phyloP scores from a whole-genome alignment of 1,284 basidiomycete genomes.

The Sporisorium sorghi region DNA sequence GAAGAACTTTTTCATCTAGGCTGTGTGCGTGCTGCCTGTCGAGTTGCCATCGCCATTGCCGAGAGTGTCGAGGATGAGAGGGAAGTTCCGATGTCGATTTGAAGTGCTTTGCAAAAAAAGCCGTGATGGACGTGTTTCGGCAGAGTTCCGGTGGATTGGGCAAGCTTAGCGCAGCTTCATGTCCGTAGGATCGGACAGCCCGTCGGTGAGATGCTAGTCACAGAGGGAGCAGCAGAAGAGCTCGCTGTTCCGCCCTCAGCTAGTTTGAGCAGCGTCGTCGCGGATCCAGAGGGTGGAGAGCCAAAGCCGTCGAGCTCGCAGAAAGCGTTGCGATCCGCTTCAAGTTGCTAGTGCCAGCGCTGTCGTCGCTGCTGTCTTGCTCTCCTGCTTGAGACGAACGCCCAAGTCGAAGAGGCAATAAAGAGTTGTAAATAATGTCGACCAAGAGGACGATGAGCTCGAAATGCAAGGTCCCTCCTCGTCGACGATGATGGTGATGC shows the following conservation, averaged over 20 bases:
- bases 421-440: too few species aligned
- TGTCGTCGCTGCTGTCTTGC: conserved; percentile 2
- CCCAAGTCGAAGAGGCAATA: neutral
- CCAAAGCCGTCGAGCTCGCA: neutral
- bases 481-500: neutral
- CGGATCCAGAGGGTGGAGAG: too few species aligned
- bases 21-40: neutral
- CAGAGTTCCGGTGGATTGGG: neutral
- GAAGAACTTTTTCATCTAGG: conserved; percentile 50
- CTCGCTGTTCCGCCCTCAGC: neutral
- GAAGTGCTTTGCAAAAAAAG: neutral
- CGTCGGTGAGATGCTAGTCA: neutral
- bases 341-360: neutral
- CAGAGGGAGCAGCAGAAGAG: neutral
- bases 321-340: neutral
- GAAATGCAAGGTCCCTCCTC: neutral
- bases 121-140: neutral
- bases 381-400: neutral
- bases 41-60: conserved; percentile 16
- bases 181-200: neutral
- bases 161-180: conserved; percentile 1
- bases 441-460: neutral
- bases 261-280: neutral
- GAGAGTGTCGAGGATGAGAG: too few species aligned
- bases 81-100: neutral